Percentiles rank a stretch among this genome's conserved stretches.
These are phyloP conservation scores for Penicillium sp. DNA, from an alignment of 2,329 filamentous ascomycete species.

Conservation along the genomic window DNA sequence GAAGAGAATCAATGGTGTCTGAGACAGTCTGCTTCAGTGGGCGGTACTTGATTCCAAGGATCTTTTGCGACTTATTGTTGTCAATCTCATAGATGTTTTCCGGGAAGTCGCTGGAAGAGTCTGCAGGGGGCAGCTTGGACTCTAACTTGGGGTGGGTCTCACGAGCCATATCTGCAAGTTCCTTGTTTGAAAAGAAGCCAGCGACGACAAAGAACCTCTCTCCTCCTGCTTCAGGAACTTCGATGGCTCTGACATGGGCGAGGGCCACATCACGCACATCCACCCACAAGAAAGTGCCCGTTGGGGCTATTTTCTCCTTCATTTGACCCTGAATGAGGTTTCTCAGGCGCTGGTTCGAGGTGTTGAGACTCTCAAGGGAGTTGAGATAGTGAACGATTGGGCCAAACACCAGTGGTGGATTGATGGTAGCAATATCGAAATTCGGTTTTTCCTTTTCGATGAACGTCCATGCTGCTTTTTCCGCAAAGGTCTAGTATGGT, in stretches of 20 bases:
- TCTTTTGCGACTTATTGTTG: slow-evolving; percentile 34
- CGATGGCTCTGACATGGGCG: slow-evolving; percentile 42
- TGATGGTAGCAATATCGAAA: slow-evolving; percentile 55
- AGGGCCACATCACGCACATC: slow-evolving; percentile 43
- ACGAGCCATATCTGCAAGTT: slow-evolving; percentile 36
- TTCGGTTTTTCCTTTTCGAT: slow-evolving; percentile 47
- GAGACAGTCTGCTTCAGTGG: slow-evolving; percentile 32
- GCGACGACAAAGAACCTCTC: slow-evolving; percentile 41
- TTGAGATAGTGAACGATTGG: slow-evolving; percentile 57
- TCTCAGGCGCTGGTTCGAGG: slow-evolving; percentile 60
- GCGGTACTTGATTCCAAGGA: slow-evolving; percentile 37
- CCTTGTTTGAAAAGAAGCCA: slow-evolving; percentile 37
- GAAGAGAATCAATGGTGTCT: slow-evolving; percentile 32
- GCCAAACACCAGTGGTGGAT: slow-evolving; percentile 55
- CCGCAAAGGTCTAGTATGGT: slow-evolving; percentile 46
- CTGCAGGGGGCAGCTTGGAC: slow-evolving; percentile 34
- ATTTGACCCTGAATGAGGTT: slow-evolving; percentile 56
- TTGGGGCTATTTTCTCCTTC: slow-evolving; percentile 51
- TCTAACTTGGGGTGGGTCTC: slow-evolving; percentile 38
- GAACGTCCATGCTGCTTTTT: slow-evolving; percentile 59
- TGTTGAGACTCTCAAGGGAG: slow-evolving; percentile 58
- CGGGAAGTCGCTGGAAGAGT: slow-evolving; percentile 26
- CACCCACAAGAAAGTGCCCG: slow-evolving; percentile 53
- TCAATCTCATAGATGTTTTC: slow-evolving; percentile 28
- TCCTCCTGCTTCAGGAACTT: slow-evolving; percentile 38